Base-by-base conservation (phyloP, 2,329 filamentous ascomycete genomes). In the Capronia coronata region DNA sequence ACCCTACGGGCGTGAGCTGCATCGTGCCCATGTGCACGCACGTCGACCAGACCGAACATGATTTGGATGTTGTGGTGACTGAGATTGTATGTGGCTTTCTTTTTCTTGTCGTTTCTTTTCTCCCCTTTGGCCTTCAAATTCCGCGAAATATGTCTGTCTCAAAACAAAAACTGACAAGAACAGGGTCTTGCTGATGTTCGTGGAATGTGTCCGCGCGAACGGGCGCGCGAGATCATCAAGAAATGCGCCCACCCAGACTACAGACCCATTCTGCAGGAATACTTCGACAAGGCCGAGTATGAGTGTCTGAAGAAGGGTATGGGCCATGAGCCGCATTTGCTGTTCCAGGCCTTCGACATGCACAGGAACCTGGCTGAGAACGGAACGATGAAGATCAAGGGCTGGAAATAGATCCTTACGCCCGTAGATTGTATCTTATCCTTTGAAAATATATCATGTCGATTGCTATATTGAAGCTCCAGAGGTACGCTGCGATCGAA, bases 21-120 rank as follows among this genome's bases (percentile, higher is more conserved):
- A 94, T 94, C 62, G 87, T 94, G n/a, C 88, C 88, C 52, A 91
- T 94, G 85, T 88, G 84, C 71, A 94, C 87, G 2, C 89, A 94
- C 70, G 76, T 94, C 59, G 88, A 94, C 69, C 88, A 94, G 76
- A 94, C 89, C 0, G 89, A 94, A 72, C 88, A 94, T 68, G 89
- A 94, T 65, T 77, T 94, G 32, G 88, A 94, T 61, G 82, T 94
- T n/a, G 71, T 94, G 39, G 88, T 94, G n/a, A 82, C 79, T 0
- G 79, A 82, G 64, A 78, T 80, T n/a, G 54, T 56, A 41, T 46
- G 54, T 54, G 10, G 23, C 21, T 14, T 21, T 43, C 23, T 27
- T 27, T 27, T 10, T 27, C 5, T 27, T 27, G 23, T 10, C 5
- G 23, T 27, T 27, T 8, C 16, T 23, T n/a, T 32, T 21, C n/a